phyloP scores from a whole-genome alignment of 2,329 filamentous ascomycete genomes.

The Pseudogymnoascus sp. region DNA sequence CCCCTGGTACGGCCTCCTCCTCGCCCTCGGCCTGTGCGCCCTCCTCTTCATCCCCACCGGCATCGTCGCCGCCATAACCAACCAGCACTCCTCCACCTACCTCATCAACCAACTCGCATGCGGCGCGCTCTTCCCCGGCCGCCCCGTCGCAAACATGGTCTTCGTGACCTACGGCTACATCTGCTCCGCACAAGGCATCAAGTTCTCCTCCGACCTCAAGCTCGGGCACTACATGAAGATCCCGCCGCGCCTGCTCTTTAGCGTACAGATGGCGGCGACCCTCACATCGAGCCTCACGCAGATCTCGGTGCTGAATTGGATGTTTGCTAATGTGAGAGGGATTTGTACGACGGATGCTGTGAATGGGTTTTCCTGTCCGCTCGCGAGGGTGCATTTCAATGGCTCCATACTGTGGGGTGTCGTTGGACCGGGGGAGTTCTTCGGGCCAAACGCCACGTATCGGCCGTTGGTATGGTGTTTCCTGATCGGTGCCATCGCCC shows the following conservation, averaged over 20 bases:
- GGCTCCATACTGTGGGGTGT: constrained; percentile 86
- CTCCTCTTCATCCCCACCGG: constrained; percentile 84
- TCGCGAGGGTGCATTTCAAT: constrained; percentile 84
- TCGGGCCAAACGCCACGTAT: constrained; percentile 68
- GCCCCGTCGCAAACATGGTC: constrained; percentile 86
- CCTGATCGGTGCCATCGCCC: constrained; percentile 65
- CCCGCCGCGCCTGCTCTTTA: constrained; percentile 68
- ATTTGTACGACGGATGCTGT: constrained; percentile 75
- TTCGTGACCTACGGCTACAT: constrained; percentile 91
- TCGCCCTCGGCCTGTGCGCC: constrained; percentile 70
- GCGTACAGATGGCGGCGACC: constrained; percentile 70
- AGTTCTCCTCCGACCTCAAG: constrained; percentile 81
- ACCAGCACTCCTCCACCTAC: constrained; percentile 80
- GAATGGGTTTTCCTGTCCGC: constrained; percentile 81
- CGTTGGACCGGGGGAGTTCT: constrained; percentile 75
- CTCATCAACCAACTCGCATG: constrained; percentile 81
- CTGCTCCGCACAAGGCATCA: constrained; percentile 79
- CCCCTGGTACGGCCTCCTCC: constrained; percentile 77
- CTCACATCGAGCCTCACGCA: constrained; percentile 72
- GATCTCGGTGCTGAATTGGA: constrained; percentile 82
- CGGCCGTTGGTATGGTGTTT: constrained; percentile 75
- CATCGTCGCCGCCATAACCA: constrained; percentile 89
- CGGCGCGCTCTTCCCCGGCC: constrained; percentile 72
- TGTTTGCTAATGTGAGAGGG: constrained; percentile 68
- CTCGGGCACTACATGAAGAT: constrained; percentile 86